These are phyloP conservation scores for Dictyostelium discoideum DNA, from an alignment of 78 protist genomes.

Conservation along the genomic window dicty_2.7 NC_007088.5:1594001-1594500, in stretches of 20 bases:
- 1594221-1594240: slow-evolving; percentile 14
- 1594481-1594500: background rate
- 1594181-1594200: background rate
- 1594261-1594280: background rate
- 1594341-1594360: background rate
- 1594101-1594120: background rate
- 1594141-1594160: background rate
- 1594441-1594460: background rate
- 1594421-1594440: background rate
- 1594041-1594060: background rate
- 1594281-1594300: background rate
- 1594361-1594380: background rate
- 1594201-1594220: background rate
- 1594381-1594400: background rate
- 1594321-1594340: background rate
- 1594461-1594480: background rate
- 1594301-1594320: background rate
- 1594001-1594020: background rate
- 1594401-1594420: slow-evolving; percentile 6
- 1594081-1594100: background rate
- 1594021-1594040: slow-evolving; percentile 7
- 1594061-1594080: background rate
- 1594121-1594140: background rate
- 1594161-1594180: background rate
- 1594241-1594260: background rate